Evolutionary conservation across 441 rosid genomes (phyloP).

Genomic region (Lepidium campestre): DNA sequence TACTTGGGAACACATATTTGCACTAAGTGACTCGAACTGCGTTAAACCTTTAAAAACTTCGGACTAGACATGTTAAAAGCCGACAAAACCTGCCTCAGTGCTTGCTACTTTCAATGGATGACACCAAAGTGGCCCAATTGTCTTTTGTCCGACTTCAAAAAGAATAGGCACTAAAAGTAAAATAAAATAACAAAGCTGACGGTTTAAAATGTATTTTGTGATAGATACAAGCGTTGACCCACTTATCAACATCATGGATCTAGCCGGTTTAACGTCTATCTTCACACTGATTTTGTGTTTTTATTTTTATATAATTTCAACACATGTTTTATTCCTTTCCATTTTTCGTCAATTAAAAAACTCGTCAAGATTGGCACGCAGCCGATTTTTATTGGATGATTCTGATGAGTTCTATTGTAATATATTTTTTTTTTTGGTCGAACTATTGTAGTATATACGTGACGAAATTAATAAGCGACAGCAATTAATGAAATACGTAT

Average conservation of each 20-base stretch:
- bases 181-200: background rate
- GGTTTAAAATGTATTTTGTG: background rate
- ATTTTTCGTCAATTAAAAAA: background rate
- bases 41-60: background rate
- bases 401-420: background rate
- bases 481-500: no score
- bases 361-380: background rate
- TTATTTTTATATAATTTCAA: no score
- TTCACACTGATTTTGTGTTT: background rate
- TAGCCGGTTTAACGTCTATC: slow-evolving; percentile 4
- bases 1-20: slow-evolving; percentile 6
- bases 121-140: background rate
- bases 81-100: background rate
- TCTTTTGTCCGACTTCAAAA: slow-evolving; percentile 58
- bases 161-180: slow-evolving; percentile 69
- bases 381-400: slow-evolving; percentile 9
- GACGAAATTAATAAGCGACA: slow-evolving; percentile 8
- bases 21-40: background rate
- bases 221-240: slow-evolving; percentile 12
- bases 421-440: no score
- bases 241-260: slow-evolving; percentile 20
- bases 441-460: no score
- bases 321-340: slow-evolving; percentile 22
- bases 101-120: background rate
- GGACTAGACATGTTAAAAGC: background rate